Conservation (phyloP, 257 asterid genomes). For the Mentha longifolia region DNA sequence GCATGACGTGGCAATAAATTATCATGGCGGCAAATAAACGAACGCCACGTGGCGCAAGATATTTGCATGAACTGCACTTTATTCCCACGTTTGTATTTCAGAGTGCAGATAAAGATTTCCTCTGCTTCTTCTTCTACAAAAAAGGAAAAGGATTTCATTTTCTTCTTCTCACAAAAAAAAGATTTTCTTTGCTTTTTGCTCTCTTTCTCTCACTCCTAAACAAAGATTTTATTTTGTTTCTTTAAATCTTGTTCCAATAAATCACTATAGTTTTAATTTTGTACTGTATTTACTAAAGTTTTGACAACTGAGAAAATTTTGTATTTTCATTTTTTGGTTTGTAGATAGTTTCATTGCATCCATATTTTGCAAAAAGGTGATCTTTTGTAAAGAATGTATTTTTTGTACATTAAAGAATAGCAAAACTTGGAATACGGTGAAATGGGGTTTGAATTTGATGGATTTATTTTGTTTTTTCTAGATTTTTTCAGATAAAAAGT, state of each 20-base stretch:
- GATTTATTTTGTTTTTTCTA: conserved; percentile 30
- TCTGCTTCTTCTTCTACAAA: not conserved
- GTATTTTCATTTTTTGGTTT: not conserved
- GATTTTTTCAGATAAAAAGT: conserved; percentile 40
- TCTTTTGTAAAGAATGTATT: too few relatives aligned
- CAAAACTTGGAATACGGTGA: too few relatives aligned
- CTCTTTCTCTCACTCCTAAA: too few relatives aligned
- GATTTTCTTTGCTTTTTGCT: not conserved
- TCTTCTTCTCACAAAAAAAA: too few relatives aligned
- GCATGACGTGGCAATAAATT: not conserved
- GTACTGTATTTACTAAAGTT: too few relatives aligned
- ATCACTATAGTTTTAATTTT: not conserved
- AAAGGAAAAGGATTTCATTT: too few relatives aligned
- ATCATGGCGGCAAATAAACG: not conserved
- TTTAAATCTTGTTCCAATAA: not conserved
- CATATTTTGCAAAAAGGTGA: not conserved
- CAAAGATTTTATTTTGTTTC: not conserved
- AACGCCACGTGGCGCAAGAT: conserved; percentile 38
- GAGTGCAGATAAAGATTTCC: too few relatives aligned
- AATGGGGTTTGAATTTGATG: too few relatives aligned
- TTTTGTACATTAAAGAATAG: too few relatives aligned
- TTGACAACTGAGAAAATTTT: conserved; percentile 9
- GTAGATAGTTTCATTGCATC: not conserved
- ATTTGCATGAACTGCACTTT: conserved; percentile 43
- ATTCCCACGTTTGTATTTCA: conserved; percentile 63